Evolutionary conservation across 192 early-diverging fungal species (phyloP), one percentile per base, ranked within the genome.

Genomic region (Mycoemilia scoparia): DNA sequence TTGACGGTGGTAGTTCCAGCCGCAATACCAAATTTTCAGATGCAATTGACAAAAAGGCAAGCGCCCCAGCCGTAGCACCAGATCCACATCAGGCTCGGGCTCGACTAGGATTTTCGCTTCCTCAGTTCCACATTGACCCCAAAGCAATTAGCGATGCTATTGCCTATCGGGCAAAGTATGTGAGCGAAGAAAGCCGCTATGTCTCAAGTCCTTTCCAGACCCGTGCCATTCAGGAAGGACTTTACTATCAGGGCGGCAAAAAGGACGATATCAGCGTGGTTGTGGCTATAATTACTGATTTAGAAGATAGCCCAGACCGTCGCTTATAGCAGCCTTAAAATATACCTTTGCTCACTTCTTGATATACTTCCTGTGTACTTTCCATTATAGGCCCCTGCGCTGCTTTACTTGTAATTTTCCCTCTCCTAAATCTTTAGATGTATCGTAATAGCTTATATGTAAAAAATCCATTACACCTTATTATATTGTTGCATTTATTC

Each of bases 181-280:
- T 83, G 3, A 76, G 76, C 47, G 80, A 88, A 57, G 87, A 97
- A 39, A 51, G 67, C 19, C 59, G 77, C 29, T 74, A 71, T 40
- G 54, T 71, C 5, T 57, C 70, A 19, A 80, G 76, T 39, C 93
- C 93, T 3, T 97, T 97, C 66, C 84, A 92, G 60, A 72, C 66
- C 37, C 72, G 86, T 12, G 93, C 93, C 2, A 80, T 88, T 48
- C 74, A 89, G 43, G 93, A 97, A 58, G 93, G 89, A 9, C 60
- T 87, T 18, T 84, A 83, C 51, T 85, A 79, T 54, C 74, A 85
- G 56, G 92, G 92, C 24, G 93, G 93, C 26, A 97, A 97, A 45
- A 58, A 69, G 41, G 93, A 97, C 57, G 93, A 97, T 57, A 85
- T 93, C 37, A 86, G 82, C 12, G 84, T 93, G 2, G 36, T 93